These are phyloP conservation scores for Aspergillus aculeatus DNA, from an alignment of 2,329 filamentous ascomycete genomes.

Conservation along the genomic window DNA sequence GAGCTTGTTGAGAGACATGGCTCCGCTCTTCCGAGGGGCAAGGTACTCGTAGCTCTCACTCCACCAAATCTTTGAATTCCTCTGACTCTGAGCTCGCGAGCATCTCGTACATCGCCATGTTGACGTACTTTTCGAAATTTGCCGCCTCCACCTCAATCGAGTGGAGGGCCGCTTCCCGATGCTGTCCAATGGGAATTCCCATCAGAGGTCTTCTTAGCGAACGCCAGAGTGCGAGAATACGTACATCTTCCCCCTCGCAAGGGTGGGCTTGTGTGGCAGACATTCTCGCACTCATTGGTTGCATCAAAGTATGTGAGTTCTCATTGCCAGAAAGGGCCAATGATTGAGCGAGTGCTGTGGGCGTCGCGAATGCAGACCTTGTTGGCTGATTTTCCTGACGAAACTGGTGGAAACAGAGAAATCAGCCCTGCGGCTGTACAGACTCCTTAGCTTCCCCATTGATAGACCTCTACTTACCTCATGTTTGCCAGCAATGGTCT, in stretches of 20 bases:
- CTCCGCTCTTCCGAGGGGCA: no score
- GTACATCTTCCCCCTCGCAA: neutral
- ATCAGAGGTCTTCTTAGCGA: neutral
- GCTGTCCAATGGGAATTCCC: neutral
- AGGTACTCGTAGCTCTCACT: neutral
- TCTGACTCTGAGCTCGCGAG: neutral
- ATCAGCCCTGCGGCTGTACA: neutral
- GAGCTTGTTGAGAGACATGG: neutral
- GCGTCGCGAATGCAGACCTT: neutral
- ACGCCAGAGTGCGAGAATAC: neutral
- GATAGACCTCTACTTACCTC: neutral
- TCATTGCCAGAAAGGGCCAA: neutral
- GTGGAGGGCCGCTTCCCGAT: neutral
- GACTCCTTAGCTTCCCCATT: neutral
- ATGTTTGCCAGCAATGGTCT: neutral
- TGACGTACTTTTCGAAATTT: conserved; percentile 3
- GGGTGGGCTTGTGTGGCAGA: neutral
- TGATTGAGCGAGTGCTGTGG: neutral
- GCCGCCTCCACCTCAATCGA: neutral
- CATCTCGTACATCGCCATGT: neutral
- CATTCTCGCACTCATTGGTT: neutral
- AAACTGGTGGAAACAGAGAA: neutral
- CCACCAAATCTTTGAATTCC: neutral
- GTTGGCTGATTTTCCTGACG: neutral
- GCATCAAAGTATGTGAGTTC: neutral